phyloP scores from a whole-genome alignment of 192 early-diverging fungal genomes.

The Backusella liffmaniae region DNA sequence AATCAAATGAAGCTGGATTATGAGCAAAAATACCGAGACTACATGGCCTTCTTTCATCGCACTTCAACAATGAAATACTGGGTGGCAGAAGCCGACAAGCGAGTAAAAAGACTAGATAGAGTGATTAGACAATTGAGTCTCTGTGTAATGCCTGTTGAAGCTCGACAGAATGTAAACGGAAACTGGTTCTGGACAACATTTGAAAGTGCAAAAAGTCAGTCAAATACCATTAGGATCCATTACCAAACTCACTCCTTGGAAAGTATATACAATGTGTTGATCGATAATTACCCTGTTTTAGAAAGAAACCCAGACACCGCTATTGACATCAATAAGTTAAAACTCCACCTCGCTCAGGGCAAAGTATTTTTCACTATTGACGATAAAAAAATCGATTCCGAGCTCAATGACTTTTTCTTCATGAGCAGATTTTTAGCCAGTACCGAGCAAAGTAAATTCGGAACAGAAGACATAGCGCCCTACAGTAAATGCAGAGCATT shows the following conservation, averaged over 20 bases:
- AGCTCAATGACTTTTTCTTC: neutral
- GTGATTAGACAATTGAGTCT: neutral
- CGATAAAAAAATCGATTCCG: neutral
- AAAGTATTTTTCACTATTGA: neutral
- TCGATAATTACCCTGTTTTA: neutral
- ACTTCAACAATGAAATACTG: constrained; percentile 1
- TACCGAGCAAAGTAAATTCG: neutral
- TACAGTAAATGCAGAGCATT: neutral
- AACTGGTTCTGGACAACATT: neutral
- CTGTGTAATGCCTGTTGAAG: neutral
- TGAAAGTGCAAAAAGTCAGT: neutral
- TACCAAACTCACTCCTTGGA: neutral
- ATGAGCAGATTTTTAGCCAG: neutral
- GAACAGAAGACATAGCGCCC: neutral
- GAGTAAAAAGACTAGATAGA: neutral
- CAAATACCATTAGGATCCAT: neutral
- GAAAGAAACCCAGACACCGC: neutral
- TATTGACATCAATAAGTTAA: neutral
- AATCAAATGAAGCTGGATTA: neutral
- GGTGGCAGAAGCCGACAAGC: neutral
- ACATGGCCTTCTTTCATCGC: neutral
- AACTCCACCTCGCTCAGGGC: neutral
- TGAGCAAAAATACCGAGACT: neutral
- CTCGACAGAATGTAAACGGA: neutral
- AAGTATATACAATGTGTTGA: neutral